Evolutionary conservation across 305 asterid genomes (phyloP), one percentile per base, ranked within the genome.

Genomic region (Rubia tinctorum): DNA sequence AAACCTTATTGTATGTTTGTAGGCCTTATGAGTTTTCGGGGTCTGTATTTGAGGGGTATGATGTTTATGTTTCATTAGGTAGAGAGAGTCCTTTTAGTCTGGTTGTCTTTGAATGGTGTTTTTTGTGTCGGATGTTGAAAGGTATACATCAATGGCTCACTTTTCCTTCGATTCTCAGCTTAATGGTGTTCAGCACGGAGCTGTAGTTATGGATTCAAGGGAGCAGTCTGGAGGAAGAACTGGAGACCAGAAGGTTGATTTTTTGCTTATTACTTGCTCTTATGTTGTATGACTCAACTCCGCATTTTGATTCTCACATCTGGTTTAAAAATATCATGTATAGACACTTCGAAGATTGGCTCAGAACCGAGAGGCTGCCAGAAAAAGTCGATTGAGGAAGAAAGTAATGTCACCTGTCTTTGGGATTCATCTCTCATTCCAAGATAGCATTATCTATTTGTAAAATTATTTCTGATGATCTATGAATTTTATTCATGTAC

Each of bases 331-430:
- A 49, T 71, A 40, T 30, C 74, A 69, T 51, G 51, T 80, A 75
- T 81, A 92, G 99, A 79, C 86, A 9, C 90, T 88, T 30, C 92
- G 97, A 68, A 82, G 99, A 81, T 86, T 90, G 75, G 99, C 98
- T 70, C 99, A 95, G 81, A 95, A 95, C 81, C 88, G 99, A 13
- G 99, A 95, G 86, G 99, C 99, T 78, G 99, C 99, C 15, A 83
- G 88, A 69, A 92, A 95, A 79, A 95, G 98, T 68, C 90, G 99
- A 13, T 77, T 92, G 83, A 86, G 99, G 76, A 95, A 92, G 84
- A 92, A 94, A 72, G 99, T 92, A 84, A 82, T 37, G 0, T 42
- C 27, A 5, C 71, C 61, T 25, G 64, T 58, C 64, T 58, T 58
- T 22, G 0, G 8, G 2, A n/a, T 58, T 30, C 23, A 62, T n/a